A percentile compares a stretch with the other conserved stretches of the same genome.
Evolutionary conservation across 164 flowering plant species (phyloP).

Genomic region (Umbilicus rupestris): DNA sequence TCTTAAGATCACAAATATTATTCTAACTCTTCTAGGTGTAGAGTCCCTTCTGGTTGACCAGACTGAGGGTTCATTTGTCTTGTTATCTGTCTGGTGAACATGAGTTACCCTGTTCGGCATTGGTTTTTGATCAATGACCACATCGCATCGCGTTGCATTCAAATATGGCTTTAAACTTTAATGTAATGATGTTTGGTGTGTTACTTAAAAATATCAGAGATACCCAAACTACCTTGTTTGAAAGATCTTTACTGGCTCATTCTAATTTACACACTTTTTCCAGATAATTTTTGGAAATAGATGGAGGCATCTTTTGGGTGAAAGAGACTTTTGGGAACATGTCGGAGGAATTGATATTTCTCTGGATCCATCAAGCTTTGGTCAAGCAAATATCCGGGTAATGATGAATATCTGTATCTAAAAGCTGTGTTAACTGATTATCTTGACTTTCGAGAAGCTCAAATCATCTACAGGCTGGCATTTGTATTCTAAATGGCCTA

Average conservation of each 20-base stretch:
- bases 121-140: too few species aligned
- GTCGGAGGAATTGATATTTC: slow-evolving; percentile 89
- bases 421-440: not conserved
- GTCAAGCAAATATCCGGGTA: slow-evolving; percentile 93
- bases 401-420: not conserved
- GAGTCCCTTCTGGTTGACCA: not conserved
- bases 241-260: not conserved
- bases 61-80: not conserved
- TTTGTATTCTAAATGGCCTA: not conserved
- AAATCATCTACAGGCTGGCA: not conserved
- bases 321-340: slow-evolving; percentile 90
- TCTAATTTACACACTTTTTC: slow-evolving; percentile 12
- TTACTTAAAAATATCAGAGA: too few species aligned
- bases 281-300: slow-evolving; percentile 96
- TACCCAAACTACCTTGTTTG: not conserved
- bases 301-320: slow-evolving; percentile 93
- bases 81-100: not conserved
- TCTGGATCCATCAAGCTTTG: slow-evolving; percentile 93
- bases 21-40: not conserved
- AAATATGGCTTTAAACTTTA: too few species aligned
- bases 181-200: too few species aligned
- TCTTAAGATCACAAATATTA: not conserved
- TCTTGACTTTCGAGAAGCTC: not conserved
- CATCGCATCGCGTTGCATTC: too few species aligned
- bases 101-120: too few species aligned